A percentile compares a stretch with the other conserved stretches of the same genome.
phyloP scores from a whole-genome alignment of 129 eudicot genomes.

The Saposhnikovia divaricata region DNA sequence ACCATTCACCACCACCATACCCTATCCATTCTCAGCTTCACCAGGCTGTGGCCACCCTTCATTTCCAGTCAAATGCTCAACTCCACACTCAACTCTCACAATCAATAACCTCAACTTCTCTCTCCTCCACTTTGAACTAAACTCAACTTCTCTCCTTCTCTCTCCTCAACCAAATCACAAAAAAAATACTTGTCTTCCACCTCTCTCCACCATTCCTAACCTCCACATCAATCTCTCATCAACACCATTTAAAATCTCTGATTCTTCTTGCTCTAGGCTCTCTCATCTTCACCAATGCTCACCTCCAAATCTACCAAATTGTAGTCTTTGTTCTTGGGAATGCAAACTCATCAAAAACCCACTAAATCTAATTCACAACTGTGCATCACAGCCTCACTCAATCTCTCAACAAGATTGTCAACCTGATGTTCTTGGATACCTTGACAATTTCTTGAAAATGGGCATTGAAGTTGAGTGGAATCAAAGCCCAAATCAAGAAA shows the following conservation, averaged over 20 bases:
- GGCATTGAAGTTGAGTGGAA: slow-evolving; percentile 66
- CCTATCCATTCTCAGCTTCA: slow-evolving; percentile 65
- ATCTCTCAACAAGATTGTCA: slow-evolving; percentile 51
- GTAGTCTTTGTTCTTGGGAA: slow-evolving; percentile 52
- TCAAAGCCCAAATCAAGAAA: slow-evolving; percentile 8
- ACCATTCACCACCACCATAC: slow-evolving; percentile 60
- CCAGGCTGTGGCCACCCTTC: slow-evolving; percentile 95
- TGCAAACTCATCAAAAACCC: slow-evolving; percentile 75
- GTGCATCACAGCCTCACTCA: slow-evolving; percentile 35
- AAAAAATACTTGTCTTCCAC: slow-evolving; percentile 5
- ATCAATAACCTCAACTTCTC: slow-evolving; percentile 64
- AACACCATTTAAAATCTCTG: slow-evolving; percentile 61
- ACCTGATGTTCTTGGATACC: slow-evolving; percentile 53
- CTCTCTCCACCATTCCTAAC: slow-evolving; percentile 29
- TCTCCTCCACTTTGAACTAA: slow-evolving; percentile 39
- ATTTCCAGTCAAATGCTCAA: slow-evolving; percentile 65
- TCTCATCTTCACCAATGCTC: slow-evolving; percentile 66
- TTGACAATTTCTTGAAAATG: slow-evolving; percentile 39
- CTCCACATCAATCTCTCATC: slow-evolving; percentile 38
- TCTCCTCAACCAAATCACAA: slow-evolving; percentile 20
- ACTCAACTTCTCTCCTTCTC: slow-evolving; percentile 50
- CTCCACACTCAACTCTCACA: slow-evolving; percentile 50
- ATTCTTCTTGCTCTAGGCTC: slow-evolving; percentile 73
- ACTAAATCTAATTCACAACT: slow-evolving; percentile 35
- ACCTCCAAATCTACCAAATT: slow-evolving; percentile 50